Conservation (phyloP, 208 protist genomes). For the Wallacemonas rigidus region DNA sequence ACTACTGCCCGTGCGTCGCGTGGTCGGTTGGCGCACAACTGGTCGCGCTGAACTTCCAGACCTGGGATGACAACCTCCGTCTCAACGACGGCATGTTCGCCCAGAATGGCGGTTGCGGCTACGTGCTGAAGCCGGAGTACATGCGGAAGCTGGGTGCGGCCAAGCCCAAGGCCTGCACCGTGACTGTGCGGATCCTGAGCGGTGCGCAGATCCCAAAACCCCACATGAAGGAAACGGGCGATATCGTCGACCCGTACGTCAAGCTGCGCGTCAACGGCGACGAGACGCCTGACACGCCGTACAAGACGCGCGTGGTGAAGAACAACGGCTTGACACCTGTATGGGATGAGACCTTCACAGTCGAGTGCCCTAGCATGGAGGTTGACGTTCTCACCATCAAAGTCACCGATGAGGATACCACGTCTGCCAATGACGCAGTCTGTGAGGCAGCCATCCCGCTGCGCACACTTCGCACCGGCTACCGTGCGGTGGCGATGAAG, state of each 20-base stretch:
- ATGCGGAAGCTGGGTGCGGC: constrained; percentile 29
- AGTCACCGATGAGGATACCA: constrained; percentile 53
- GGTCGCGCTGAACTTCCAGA: constrained; percentile 90
- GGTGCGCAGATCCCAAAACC: constrained; percentile 73
- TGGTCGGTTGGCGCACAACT: constrained; percentile 80
- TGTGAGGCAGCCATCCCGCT: constrained; percentile 51
- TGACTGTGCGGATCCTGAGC: constrained; percentile 58
- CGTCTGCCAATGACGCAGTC: constrained; percentile 43
- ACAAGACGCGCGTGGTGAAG: constrained; percentile 44
- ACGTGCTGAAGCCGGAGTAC: constrained; percentile 87
- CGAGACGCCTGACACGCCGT: constrained; percentile 9
- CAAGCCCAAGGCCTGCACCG: constrained; percentile 21
- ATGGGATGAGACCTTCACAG: constrained; percentile 62
- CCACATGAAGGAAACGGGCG: constrained; percentile 43
- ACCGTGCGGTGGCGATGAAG: constrained; percentile 54
- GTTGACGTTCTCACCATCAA: constrained; percentile 52
- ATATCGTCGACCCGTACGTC: constrained; percentile 82
- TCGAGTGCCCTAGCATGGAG: constrained; percentile 42
- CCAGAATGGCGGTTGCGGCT: constrained; percentile 89
- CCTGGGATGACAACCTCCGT: constrained; percentile 44
- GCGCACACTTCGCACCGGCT: constrained; percentile 39
- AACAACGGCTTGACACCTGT: constrained; percentile 79
- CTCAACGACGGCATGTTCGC: constrained; percentile 86
- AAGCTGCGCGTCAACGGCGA: constrained; percentile 52
- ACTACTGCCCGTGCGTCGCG: constrained; percentile 74